Evolutionary conservation across 2,329 filamentous ascomycete genomes (phyloP).

Genomic region (Exophiala spinifera): DNA sequence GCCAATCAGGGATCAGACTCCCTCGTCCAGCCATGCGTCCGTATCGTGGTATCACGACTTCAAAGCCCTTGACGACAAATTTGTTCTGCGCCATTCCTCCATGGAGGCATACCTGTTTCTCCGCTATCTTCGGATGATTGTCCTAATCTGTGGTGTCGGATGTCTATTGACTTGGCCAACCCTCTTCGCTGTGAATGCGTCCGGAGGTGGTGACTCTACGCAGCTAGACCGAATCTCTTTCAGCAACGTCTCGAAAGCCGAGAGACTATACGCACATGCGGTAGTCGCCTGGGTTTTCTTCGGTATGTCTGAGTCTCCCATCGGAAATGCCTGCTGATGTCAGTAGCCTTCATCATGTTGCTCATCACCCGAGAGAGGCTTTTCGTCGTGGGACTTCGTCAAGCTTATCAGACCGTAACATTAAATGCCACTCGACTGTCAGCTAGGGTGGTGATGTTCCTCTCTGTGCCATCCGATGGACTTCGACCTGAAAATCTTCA

Average conservation of each 20-base stretch:
- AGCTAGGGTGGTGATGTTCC: conserved; percentile 82
- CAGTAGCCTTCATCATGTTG: conserved; percentile 68
- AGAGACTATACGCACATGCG: conserved; percentile 74
- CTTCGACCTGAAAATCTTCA: conserved; percentile 70
- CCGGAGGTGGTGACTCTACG: conserved; percentile 63
- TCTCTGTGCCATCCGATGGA: conserved; percentile 74
- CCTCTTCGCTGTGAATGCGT: conserved; percentile 84
- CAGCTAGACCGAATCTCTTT: conserved; percentile 81
- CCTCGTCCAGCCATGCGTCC: conserved; percentile 22
- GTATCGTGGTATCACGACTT: conserved; percentile 39
- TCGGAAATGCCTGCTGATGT: background rate
- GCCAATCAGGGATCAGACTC: conserved; percentile 24
- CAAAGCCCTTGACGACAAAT: conserved; percentile 63
- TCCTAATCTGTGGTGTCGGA: conserved; percentile 76
- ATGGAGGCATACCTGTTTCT: conserved; percentile 90
- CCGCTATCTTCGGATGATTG: conserved; percentile 76
- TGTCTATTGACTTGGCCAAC: conserved; percentile 83
- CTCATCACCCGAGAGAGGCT: conserved; percentile 83
- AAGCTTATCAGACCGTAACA: conserved; percentile 84
- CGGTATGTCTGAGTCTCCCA: conserved; percentile 43
- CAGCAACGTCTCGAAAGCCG: conserved; percentile 64
- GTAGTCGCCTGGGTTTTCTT: conserved; percentile 77
- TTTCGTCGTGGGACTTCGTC: conserved; percentile 84
- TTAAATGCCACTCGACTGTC: conserved; percentile 80
- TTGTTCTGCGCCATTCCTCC: conserved; percentile 84